These are phyloP conservation scores for Metschnikowia proteae DNA, from an alignment of 805 yeast genomes.

Conservation along the genomic window DNA sequence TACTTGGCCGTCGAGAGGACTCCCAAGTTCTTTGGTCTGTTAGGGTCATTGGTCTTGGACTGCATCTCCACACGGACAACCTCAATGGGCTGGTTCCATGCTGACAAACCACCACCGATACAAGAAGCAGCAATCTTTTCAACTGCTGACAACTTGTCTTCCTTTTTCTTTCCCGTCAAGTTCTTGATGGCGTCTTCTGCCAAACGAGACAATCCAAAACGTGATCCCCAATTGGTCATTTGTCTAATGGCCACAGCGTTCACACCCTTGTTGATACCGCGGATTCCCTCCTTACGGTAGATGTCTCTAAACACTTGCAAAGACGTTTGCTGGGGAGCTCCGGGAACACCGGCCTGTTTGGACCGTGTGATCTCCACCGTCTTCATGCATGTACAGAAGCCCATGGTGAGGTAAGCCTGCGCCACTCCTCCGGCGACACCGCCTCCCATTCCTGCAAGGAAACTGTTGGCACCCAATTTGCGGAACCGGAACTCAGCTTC, in stretches of 20 bases:
- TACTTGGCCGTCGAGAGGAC: slow-evolving; percentile 75
- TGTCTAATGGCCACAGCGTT: slow-evolving; percentile 99
- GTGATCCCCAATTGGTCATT: slow-evolving; percentile 98
- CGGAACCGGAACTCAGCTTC: slow-evolving; percentile 83
- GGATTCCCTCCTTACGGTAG: slow-evolving; percentile 79
- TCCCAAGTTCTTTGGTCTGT: slow-evolving; percentile 87
- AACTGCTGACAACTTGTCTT: slow-evolving; percentile 59
- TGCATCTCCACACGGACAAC: slow-evolving; percentile 98
- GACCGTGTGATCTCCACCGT: slow-evolving; percentile 94
- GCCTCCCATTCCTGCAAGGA: slow-evolving; percentile 88
- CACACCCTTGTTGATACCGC: slow-evolving; percentile 96
- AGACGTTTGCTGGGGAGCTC: slow-evolving; percentile 64
- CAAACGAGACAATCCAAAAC: slow-evolving; percentile 88
- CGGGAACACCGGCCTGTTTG: slow-evolving; percentile 64
- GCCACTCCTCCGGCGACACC: slow-evolving; percentile 96
- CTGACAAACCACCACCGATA: slow-evolving; percentile 94
- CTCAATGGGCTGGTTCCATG: slow-evolving; percentile 99
- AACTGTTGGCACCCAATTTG: slow-evolving; percentile 57
- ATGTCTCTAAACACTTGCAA: slow-evolving; percentile 85
- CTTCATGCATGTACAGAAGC: slow-evolving; percentile 98
- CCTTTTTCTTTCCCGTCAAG: slow-evolving; percentile 51
- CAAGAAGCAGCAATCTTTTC: slow-evolving; percentile 86
- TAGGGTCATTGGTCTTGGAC: slow-evolving; percentile 88
- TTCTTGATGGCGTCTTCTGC: slow-evolving; percentile 82
- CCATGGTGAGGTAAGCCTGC: slow-evolving; percentile 95